Base-by-base conservation (phyloP, 208 protist species). In the Acanthamoeba comandoni region DNA sequence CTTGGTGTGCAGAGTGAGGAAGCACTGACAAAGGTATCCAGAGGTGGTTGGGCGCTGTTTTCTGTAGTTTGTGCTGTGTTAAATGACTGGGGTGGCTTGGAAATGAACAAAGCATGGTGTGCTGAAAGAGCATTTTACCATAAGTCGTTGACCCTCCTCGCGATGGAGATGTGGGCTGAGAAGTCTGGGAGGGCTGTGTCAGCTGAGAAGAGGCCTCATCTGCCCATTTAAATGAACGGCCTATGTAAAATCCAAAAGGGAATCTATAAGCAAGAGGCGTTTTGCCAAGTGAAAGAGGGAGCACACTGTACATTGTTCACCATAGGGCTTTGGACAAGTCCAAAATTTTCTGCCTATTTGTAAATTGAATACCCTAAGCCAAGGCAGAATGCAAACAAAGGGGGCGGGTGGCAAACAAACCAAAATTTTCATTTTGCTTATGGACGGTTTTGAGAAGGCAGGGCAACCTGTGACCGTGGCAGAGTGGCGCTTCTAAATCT, bases 401-500 rank as follows among this genome's bases (percentile, higher is more conserved):
- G 5, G 35, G 35, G 5, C 1, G 35, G 35, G 5, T 7, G 35
- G 35, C 35, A 43, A 5, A 43, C 35, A 43, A 43, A 43, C 35
- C 35, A 43, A 43, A 43, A 26, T 65, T 65, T 22, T 22, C 58
- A 65, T 65, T 65, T 22, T 65, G n/a, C 58, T 65, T 65, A 0
- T 65, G 58, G 22, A 65, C 58, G 22, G 5, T 65, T 65, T 26
- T 65, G 22, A 65, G 58, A 26, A 26, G 2, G 4, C 58, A 65
- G 58, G 58, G 58, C 58, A 65, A 5, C 22, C 24, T 65, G 58
- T 65, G 58, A 65, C 58, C 58, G n/a, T 22, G 4, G 58, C 58
- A 65, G 24, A 65, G 58, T 29, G 58, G 58, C 35, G 35, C 35
- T 43, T 43, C 35, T 5, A 43, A 43, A 43, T 5, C 35, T 43